A percentile compares a stretch with the other conserved stretches of the same genome.
Conservation (phyloP, 2,329 filamentous ascomycete species). For the Chrysosporium keratinophilum region DNA sequence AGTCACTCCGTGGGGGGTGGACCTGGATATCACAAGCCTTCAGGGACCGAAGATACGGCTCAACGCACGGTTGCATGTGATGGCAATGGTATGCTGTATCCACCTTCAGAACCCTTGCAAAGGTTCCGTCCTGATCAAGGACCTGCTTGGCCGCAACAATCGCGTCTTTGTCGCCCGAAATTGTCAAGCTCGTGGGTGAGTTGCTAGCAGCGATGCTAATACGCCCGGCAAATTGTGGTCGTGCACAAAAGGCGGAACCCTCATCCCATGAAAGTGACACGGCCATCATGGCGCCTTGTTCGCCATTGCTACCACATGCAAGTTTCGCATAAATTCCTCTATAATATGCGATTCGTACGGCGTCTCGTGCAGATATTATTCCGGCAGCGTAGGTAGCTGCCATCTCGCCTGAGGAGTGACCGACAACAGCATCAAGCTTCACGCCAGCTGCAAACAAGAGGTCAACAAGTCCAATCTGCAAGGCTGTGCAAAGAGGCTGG, state of each 20-base stretch:
- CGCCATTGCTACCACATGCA: constrained; percentile 8
- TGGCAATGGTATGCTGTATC: constrained; percentile 38
- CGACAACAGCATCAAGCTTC: constrained; percentile 29
- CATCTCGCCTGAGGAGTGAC: constrained; percentile 44
- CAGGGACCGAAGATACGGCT: constrained; percentile 15
- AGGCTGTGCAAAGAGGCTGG: constrained; percentile 17
- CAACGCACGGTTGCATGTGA: constrained; percentile 28
- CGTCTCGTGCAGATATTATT: constrained; percentile 32
- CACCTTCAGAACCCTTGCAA: constrained; percentile 23
- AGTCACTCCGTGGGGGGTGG: background rate
- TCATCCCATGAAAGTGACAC: constrained; percentile 23
- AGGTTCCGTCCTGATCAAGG: constrained; percentile 7
- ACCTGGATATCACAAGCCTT: background rate
- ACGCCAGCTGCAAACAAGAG: constrained; percentile 23
- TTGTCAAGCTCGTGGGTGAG: constrained; percentile 15
- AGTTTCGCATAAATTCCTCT: constrained; percentile 31
- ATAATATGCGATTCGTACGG: constrained; percentile 38
- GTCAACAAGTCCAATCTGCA: constrained; percentile 16
- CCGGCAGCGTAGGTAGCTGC: constrained; percentile 43
- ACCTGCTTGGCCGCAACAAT: constrained; percentile 12
- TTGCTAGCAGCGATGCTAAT: constrained; percentile 15
- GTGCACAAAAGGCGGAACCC: background rate
- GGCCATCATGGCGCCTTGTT: constrained; percentile 41
- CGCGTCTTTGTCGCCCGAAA: constrained; percentile 16
- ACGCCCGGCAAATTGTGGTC: background rate